phyloP scores from a whole-genome alignment of 805 yeast species.

The Zygosaccharomyces bisporus region DNA sequence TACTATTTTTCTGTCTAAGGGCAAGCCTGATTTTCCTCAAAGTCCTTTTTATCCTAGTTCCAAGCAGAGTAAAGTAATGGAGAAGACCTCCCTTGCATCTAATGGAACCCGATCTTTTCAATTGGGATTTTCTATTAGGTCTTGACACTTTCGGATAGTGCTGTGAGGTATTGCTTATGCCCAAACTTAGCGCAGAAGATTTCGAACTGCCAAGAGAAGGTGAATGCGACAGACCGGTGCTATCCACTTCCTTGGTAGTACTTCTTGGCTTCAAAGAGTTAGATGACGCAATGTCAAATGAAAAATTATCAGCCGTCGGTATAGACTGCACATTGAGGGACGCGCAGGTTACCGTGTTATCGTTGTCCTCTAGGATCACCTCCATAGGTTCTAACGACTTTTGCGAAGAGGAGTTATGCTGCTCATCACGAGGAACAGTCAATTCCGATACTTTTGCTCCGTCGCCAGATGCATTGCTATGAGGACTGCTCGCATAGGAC shows the following conservation, averaged over 20 bases:
- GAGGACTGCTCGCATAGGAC: constrained; percentile 1
- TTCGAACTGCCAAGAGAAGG: constrained; percentile 9
- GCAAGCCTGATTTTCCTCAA: constrained; percentile 3
- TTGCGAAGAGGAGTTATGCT: constrained; percentile 8
- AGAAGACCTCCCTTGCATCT: constrained; percentile 27
- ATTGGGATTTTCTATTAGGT: constrained; percentile 30
- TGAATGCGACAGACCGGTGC: constrained; percentile 1
- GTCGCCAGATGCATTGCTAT: constrained; percentile 4
- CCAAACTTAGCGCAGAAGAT: constrained; percentile 1
- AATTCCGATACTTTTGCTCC: constrained; percentile 7
- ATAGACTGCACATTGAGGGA: constrained; percentile 22
- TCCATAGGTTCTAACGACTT: constrained; percentile 16
- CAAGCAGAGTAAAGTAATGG: constrained; percentile 5
- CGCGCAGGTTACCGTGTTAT: constrained; percentile 14
- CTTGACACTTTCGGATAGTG: constrained; percentile 1
- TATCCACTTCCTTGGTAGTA: constrained; percentile 9
- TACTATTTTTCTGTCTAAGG: background rate
- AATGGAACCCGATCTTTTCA: constrained; percentile 39
- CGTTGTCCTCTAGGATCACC: constrained; percentile 19
- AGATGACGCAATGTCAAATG: constrained; percentile 27
- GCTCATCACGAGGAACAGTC: constrained; percentile 4
- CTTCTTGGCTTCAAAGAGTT: constrained; percentile 7
- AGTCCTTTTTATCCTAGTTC: constrained; percentile 4
- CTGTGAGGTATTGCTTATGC: constrained; percentile 5
- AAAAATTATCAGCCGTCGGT: constrained; percentile 32